phyloP scores from a whole-genome alignment of 306 rosid species.

The Mucuna pruriens region DNA sequence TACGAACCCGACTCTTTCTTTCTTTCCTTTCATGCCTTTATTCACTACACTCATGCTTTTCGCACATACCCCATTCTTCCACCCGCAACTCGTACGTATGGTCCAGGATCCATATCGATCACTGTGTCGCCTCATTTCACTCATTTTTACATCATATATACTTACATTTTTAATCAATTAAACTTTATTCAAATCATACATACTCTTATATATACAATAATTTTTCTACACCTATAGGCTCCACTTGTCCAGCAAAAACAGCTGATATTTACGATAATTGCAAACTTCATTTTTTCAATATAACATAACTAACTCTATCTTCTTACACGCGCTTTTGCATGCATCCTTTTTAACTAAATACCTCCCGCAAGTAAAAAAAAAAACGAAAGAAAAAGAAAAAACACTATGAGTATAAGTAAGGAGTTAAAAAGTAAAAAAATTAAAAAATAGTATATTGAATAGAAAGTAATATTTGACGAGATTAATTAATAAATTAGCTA shows the following conservation, averaged over 20 bases:
- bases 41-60: background rate
- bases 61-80: slow-evolving; percentile 7
- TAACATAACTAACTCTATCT: background rate
- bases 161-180: no score
- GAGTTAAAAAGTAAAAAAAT: no score
- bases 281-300: background rate
- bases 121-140: no score
- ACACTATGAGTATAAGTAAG: no score
- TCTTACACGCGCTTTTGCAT: background rate
- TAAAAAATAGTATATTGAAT: no score
- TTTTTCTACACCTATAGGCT: background rate
- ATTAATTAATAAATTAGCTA: no score
- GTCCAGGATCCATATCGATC: no score
- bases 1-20: slow-evolving; percentile 18
- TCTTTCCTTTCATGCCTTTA: background rate
- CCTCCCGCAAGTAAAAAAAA: background rate
- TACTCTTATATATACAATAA: no score
- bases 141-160: no score
- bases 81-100: slow-evolving; percentile 2
- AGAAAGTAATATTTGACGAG: no score
- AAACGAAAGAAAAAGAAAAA: background rate
- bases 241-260: background rate
- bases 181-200: no score
- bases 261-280: slow-evolving; percentile 1
- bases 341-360: background rate